Base-by-base conservation (phyloP, 2,329 filamentous ascomycete species). In the Colletotrichum sp. region DNA sequence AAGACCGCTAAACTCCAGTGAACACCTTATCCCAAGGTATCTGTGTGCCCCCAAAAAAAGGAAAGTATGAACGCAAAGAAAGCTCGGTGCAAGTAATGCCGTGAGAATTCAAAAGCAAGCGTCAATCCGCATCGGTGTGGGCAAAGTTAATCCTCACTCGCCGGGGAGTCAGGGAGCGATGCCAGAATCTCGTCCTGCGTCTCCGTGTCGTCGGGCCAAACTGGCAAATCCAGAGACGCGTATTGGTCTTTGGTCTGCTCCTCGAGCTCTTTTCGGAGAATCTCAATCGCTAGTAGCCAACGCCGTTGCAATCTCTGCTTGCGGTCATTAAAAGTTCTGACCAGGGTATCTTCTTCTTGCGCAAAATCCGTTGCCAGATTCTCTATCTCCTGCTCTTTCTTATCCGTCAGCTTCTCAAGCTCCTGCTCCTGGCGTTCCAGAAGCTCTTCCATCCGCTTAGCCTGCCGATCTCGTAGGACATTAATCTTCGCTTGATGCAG, bases 391-490 rank as follows among this genome's bases (percentile, higher is more conserved):
- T 86, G 85, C 16, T 84, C 83, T 67, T 88, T 87, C 77, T 87
- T 88, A 28, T 85, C 84, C 3, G 80, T 80, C n/a, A 92, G 81
- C 63, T 84, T 85, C 28, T 85, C 83, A 67, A 90, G 79, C 79
- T 93, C 91, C 2, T 81, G 81, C 75, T 89, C 88, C 78, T 93
- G 92, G 28, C 88, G 86, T 52, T 88, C 86, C 3, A 90, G 82
- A 6, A 93, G 85, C 76, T 92, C 89, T 79, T 93, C 91, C 85
- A 93, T 89, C 34, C 89, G 86, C 80, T 92, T 92, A 2, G 90
- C 87, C 80, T 93, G 92, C 57, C 90, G 89, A 75, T 93, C 92
- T n/a, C 92, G 87, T 85, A 93, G 88, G 30, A 93, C 91, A 78
- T 93, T 93, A 81, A 93, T 92, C 80, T 90, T 90, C 52, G 89